Base-by-base conservation (phyloP, 371 early-diverging fungal genomes). In the Syncephalastrum monosporum region DNA sequence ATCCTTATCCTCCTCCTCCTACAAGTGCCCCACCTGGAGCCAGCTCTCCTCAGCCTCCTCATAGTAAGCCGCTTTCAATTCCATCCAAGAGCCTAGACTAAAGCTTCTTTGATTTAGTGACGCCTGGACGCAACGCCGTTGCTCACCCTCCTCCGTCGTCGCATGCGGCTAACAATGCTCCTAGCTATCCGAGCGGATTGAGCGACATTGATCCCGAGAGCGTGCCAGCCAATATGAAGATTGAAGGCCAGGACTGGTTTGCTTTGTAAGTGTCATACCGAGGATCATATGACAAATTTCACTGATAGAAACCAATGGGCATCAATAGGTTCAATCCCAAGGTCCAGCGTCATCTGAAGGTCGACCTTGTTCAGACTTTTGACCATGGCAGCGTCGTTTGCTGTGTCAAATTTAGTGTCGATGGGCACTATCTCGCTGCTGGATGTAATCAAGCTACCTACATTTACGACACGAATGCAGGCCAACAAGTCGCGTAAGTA, bases 331-430 rank as follows among this genome's bases (percentile, higher is more conserved):
- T 85, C 61, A 88, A 88, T 56, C 86, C 86, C 7, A 89, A 86
- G 67, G 73, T 86, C 12, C 81, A 80, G 15, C 77, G 85, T 48
- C 70, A 65, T 57, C 69, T 93, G 47, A 82, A 89, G 57, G 89
- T 95, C 4, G 91, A 93, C 54, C 71, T 92, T 53, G 75, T 90
- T 47, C 89, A 92, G 61, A 88, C 86, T n/a, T 77, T 95, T 53
- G 93, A 94, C 29, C 96, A 95, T 65, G 55, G 56, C 27, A 84
- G 86, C 59, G 97, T 97, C 5, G 97, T 96, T 1, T 97, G 97
- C 77, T 97, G 95, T 68, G 95, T 96, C 42, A 87, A 88, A 55
- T 97, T 95, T 65, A 93, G 93, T 55, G 75, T 82, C 43, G 93
- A 95, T 67, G 96, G 96, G 43, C 83, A 86, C 62, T 88, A 82